phyloP scores from a whole-genome alignment of 441 rosid genomes.

The Bocquillonia castaneifolia region DNA sequence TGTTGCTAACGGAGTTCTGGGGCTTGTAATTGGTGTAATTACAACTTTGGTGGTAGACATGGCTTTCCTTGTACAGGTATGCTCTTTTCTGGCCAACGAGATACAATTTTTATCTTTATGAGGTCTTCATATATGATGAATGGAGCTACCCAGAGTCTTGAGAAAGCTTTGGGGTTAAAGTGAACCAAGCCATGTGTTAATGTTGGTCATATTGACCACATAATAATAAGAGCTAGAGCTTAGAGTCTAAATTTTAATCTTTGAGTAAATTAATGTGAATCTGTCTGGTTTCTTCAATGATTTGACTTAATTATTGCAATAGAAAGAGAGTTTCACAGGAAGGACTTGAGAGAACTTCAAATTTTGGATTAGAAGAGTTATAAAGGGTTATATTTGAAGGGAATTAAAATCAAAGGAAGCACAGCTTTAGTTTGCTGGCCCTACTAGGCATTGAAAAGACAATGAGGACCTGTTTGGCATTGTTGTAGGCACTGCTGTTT shows the following conservation, averaged over 20 bases:
- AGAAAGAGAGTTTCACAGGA: neutral
- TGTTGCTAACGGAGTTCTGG: conserved; percentile 97
- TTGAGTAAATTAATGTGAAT: neutral
- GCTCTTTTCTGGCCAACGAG: neutral
- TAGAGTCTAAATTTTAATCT: neutral
- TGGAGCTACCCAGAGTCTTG: neutral
- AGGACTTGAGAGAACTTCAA: neutral
- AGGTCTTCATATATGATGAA: neutral
- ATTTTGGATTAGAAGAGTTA: neutral
- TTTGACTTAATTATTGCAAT: neutral
- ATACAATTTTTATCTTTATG: neutral
- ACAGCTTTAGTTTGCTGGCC: too few relatives aligned
- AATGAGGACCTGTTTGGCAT: too few relatives aligned
- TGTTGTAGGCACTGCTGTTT: too few relatives aligned
- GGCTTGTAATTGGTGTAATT: conserved; percentile 87
- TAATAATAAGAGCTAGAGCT: neutral
- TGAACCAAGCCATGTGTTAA: neutral
- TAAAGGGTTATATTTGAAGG: neutral
- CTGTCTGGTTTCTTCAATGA: neutral
- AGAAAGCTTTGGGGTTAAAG: neutral
- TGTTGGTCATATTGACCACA: neutral
- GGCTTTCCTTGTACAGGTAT: conserved; percentile 99
- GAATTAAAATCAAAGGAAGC: too few relatives aligned
- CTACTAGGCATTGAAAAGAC: too few relatives aligned
- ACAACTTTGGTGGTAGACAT: conserved; percentile 93